phyloP scores from a whole-genome alignment of 192 early-diverging fungal genomes.

The Coemansia sp. region DNA sequence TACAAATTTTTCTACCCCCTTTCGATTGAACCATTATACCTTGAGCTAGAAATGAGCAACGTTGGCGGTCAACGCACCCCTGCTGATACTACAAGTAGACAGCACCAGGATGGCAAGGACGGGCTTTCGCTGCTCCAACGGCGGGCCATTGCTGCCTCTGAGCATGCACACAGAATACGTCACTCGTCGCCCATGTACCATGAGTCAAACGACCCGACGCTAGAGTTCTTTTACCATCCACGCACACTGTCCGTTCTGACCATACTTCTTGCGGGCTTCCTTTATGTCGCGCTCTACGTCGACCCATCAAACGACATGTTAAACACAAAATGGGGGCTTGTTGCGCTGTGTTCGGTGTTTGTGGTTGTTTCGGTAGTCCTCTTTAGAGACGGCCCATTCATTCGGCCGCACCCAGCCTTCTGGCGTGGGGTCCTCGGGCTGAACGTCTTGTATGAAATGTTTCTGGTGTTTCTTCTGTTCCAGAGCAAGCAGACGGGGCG shows the following conservation, averaged over 20 bases:
- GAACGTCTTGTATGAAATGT: constrained; percentile 85
- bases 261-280: constrained; percentile 42
- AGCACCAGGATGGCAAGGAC: not conserved
- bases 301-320: constrained; percentile 52
- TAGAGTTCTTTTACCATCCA: constrained; percentile 53
- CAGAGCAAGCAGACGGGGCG: constrained; percentile 89
- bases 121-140: constrained; percentile 19
- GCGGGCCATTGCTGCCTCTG: constrained; percentile 17
- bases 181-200: constrained; percentile 44
- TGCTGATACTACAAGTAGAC: not conserved
- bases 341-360: constrained; percentile 59
- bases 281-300: constrained; percentile 47
- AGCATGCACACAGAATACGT: constrained; percentile 4
- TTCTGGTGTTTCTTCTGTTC: constrained; percentile 88
- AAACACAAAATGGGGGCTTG: constrained; percentile 51
- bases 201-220: constrained; percentile 49
- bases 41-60: not conserved
- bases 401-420: constrained; percentile 89
- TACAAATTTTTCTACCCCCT: not conserved
- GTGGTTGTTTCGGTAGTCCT: constrained; percentile 83
- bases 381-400: constrained; percentile 92
- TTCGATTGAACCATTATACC: not conserved
- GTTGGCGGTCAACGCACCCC: not conserved
- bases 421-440: constrained; percentile 87
- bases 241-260: constrained; percentile 46